These are phyloP conservation scores for Mycena citricolor DNA, from an alignment of 1,284 basidiomycete species.

Conservation along the genomic window DNA sequence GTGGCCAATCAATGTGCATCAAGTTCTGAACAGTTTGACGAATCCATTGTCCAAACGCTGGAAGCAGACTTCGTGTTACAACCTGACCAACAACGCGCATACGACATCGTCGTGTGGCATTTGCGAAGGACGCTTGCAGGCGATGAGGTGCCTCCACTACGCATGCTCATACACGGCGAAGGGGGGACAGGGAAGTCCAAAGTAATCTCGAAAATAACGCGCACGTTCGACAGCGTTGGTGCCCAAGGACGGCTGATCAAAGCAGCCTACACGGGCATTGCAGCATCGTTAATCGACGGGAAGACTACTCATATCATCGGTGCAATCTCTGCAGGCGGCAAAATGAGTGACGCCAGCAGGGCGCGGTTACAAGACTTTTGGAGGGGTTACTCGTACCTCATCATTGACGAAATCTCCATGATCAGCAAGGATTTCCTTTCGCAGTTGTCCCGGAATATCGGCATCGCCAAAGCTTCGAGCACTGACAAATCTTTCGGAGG, in stretches of 20 bases:
- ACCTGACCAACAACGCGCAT: neutral
- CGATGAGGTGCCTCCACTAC: slow-evolving; percentile 23
- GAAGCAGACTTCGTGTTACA: too few species aligned
- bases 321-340: slow-evolving; percentile 5
- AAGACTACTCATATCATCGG: slow-evolving; percentile 12
- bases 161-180: slow-evolving; percentile 34
- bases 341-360: slow-evolving; percentile 6
- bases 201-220: slow-evolving; percentile 34
- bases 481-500: slow-evolving; percentile 33
- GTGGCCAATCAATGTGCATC: too few species aligned
- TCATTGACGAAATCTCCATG: slow-evolving; percentile 38
- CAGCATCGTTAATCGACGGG: slow-evolving; percentile 34
- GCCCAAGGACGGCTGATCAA: slow-evolving; percentile 18
- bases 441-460: slow-evolving; percentile 24
- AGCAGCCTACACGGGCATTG: slow-evolving; percentile 35
- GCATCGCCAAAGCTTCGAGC: slow-evolving; percentile 18
- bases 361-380: slow-evolving; percentile 22
- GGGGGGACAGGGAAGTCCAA: slow-evolving; percentile 38
- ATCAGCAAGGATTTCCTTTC: slow-evolving; percentile 30
- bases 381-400: slow-evolving; percentile 27
- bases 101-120: neutral
- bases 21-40: too few species aligned
- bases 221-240: slow-evolving; percentile 23
- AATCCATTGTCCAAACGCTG: too few species aligned
- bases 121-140: slow-evolving; percentile 22